Conservation (phyloP, 768 basidiomycete species). For the Naganishia onofrii region DNA sequence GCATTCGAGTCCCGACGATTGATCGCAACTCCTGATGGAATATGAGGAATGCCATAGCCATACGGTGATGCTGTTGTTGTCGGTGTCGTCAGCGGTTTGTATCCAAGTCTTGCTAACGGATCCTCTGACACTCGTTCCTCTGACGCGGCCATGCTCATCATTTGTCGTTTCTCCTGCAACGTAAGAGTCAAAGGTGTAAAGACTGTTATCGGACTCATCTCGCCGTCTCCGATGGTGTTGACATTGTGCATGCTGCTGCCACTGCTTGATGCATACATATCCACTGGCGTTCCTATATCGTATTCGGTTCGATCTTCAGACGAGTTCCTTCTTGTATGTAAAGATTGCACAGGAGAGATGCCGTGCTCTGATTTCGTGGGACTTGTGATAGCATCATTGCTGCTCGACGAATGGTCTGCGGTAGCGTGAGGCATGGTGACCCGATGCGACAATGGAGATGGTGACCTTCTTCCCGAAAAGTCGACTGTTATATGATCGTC, state of each 20-base stretch:
- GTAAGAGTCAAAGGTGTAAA: constrained; percentile 14
- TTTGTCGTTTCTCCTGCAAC: constrained; percentile 11
- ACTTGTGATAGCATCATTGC: background rate
- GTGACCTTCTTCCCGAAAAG: constrained; percentile 15
- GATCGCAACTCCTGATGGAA: background rate
- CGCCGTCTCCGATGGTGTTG: constrained; percentile 8
- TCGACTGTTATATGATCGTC: constrained; percentile 13
- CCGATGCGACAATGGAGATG: constrained; percentile 8
- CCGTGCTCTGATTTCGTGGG: background rate
- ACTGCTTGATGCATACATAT: constrained; percentile 3
- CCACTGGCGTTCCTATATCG: constrained; percentile 9
- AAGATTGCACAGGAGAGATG: background rate
- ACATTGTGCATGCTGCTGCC: background rate
- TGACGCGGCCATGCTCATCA: constrained; percentile 7
- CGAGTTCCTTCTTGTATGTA: background rate
- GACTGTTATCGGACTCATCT: background rate
- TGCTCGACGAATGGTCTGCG: background rate
- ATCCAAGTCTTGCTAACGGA: constrained; percentile 15
- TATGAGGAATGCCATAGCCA: background rate
- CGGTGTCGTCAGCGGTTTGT: constrained; percentile 4
- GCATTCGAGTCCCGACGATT: constrained; percentile 18
- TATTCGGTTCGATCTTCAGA: background rate
- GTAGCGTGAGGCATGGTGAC: background rate
- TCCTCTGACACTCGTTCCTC: constrained; percentile 4
- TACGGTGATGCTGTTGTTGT: background rate